These are phyloP conservation scores for Glycine soja DNA, from an alignment of 306 rosid genomes.

Conservation along the genomic window DNA sequence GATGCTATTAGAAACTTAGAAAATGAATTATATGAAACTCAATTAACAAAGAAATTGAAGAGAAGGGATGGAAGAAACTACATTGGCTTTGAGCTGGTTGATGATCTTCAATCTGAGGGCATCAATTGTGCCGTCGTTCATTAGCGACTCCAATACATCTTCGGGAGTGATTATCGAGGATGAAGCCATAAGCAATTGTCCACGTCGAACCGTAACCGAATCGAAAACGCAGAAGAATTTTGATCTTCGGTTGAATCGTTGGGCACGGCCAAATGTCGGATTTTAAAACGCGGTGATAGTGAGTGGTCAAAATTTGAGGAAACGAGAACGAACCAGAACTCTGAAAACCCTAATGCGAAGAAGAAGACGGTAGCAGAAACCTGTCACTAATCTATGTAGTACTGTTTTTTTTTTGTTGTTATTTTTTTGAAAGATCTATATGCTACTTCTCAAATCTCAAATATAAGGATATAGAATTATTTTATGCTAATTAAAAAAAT, in stretches of 20 bases:
- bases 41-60: background rate
- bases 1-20: background rate
- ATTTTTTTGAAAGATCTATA: too few relatives aligned
- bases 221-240: constrained; percentile 2
- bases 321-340: background rate
- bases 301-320: background rate
- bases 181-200: constrained; percentile 56
- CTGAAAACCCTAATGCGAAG: constrained; percentile 1
- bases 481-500: too few relatives aligned
- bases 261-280: background rate
- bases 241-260: background rate
- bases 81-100: constrained; percentile 98
- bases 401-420: too few relatives aligned
- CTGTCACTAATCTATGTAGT: too few relatives aligned
- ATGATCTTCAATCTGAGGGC: constrained; percentile 93
- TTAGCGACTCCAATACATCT: constrained; percentile 86
- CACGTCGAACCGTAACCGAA: background rate
- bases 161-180: constrained; percentile 80
- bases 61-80: constrained; percentile 36
- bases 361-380: background rate
- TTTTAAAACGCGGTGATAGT: background rate
- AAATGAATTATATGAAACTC: background rate
- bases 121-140: constrained; percentile 97
- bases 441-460: too few relatives aligned
- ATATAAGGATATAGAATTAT: too few relatives aligned